A percentile compares a stretch with the other conserved stretches of the same genome.
Evolutionary conservation across 495 filamentous ascomycete species (phyloP).

Genomic region (Neurospora intermedia): DNA sequence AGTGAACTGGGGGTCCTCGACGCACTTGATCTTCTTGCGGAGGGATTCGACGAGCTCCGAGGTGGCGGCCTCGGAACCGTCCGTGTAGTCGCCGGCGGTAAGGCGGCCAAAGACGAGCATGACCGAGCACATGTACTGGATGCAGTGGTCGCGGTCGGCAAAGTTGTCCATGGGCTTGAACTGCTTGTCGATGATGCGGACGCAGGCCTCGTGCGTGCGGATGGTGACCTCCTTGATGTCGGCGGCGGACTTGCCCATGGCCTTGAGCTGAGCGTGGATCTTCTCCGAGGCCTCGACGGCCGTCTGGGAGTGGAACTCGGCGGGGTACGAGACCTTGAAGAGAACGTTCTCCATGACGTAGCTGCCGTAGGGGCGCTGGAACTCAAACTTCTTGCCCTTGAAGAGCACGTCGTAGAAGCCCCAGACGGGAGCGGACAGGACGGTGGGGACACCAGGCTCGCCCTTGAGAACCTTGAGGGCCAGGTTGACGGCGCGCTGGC

Average conservation of each 20-base stretch:
- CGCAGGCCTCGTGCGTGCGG: constrained; percentile 94
- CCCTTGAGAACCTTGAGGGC: constrained; percentile 88
- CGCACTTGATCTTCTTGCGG: constrained; percentile 82
- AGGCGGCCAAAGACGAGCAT: constrained; percentile 93
- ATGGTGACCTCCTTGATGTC: constrained; percentile 91
- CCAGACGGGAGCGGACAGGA: constrained; percentile 88
- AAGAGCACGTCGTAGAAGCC: constrained; percentile 98
- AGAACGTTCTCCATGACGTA: constrained; percentile 99
- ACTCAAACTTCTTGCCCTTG: constrained; percentile 88
- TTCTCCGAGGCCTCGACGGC: constrained; percentile 89
- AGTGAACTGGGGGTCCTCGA: constrained; percentile 93
- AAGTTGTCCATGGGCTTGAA: constrained; percentile 99
- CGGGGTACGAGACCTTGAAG: constrained; percentile 99
- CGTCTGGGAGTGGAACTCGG: constrained; percentile 98
- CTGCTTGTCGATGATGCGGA: constrained; percentile 99
- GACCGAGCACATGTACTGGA: constrained; percentile 96
- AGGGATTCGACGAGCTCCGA: constrained; percentile 82
- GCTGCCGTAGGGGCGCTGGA: constrained; percentile 91
- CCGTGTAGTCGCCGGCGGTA: constrained; percentile 82
- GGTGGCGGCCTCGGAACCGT: constrained; percentile 82
- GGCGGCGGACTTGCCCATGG: constrained; percentile 78
- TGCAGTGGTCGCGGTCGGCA: constrained; percentile 97
- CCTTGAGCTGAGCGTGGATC: constrained; percentile 70
- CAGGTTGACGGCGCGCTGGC: constrained; percentile 91
- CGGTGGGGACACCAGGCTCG: constrained; percentile 81